Base-by-base conservation (phyloP, 2,329 filamentous ascomycete species). In the Conoideocrella luteorostrata region DNA sequence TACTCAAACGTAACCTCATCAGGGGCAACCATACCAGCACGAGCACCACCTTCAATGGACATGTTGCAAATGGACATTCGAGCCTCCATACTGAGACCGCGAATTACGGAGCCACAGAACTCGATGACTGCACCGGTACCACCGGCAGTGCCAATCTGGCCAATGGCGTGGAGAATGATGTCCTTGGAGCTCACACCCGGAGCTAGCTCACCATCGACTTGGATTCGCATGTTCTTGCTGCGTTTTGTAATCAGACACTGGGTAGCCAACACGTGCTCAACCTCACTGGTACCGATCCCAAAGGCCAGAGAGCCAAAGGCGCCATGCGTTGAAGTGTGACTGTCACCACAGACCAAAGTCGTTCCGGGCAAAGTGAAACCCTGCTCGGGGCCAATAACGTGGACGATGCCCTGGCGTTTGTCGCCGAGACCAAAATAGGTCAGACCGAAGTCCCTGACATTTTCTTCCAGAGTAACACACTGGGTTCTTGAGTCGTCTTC, bases 61-160 rank as follows among this genome's bases (percentile, higher is more conserved):
- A 97, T 97, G 73, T 98, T 98, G 74, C 93, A 97, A 64, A 98
- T 95, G 50, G 90, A 96, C 93, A 98, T 97, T 54, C 93, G 82
- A 34, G 91, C 93, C 68, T 97, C 93, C 80, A 98, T 95, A 67
- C 88, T 95, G 56, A 97, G 74, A 49, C 69, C 71, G 55, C 88
- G 82, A 62, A 98, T 96, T 49, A 93, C 88, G 41, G 90, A 95
- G 47, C 93, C 93, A 61, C 89, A 95, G 72, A 91, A 98, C 71
- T 98, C 93, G 57, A 98, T 96, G 52, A 97, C 93, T 42, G 86
- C 84, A 49, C 91, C 90, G 45, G 85, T 97, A 56, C 93, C 93
- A 64, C 91, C 93, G 49, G 93, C 93, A 20, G 93, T 97, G 57
- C 93, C 93, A 55, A 97, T 95, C 57, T 84, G 70, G 59, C 93